Evolutionary conservation across 331 rosid species (phyloP).

Genomic region (Pyracantha coccinea): DNA sequence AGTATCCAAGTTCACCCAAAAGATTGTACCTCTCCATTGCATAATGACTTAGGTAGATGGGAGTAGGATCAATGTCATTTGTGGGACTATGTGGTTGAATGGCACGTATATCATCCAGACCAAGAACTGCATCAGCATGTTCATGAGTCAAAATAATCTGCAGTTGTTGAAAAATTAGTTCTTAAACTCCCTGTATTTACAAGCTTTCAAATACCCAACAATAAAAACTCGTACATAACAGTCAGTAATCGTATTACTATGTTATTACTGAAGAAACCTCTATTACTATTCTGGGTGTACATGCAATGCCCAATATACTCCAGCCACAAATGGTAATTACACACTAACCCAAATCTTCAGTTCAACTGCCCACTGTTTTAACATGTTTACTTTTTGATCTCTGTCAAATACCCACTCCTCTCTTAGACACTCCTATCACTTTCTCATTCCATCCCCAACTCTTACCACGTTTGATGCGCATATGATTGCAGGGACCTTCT

Average conservation of each 20-base stretch:
- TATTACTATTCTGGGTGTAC: background rate
- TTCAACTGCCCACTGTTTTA: background rate
- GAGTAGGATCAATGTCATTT: conserved; percentile 72
- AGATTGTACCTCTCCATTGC: conserved; percentile 76
- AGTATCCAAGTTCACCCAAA: background rate
- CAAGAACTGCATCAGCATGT: conserved; percentile 99
- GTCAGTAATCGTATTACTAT: background rate
- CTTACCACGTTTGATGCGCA: background rate
- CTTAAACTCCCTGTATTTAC: background rate
- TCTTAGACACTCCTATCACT: background rate
- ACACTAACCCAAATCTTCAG: background rate
- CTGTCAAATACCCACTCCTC: background rate
- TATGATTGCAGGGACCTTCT: background rate
- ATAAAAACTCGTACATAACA: background rate
- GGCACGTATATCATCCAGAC: conserved; percentile 87
- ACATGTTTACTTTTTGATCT: background rate
- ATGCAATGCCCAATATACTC: too few species aligned
- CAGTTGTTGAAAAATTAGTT: conserved; percentile 14
- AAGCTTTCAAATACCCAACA: background rate
- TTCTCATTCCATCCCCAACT: background rate
- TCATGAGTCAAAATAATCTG: conserved; percentile 97
- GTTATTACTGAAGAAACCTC: background rate
- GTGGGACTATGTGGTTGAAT: conserved; percentile 70
- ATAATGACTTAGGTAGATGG: conserved; percentile 63
- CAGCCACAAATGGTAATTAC: too few species aligned